Conservation (phyloP, 116 monocot species). For the Papilionanthe hybrid region DNA sequence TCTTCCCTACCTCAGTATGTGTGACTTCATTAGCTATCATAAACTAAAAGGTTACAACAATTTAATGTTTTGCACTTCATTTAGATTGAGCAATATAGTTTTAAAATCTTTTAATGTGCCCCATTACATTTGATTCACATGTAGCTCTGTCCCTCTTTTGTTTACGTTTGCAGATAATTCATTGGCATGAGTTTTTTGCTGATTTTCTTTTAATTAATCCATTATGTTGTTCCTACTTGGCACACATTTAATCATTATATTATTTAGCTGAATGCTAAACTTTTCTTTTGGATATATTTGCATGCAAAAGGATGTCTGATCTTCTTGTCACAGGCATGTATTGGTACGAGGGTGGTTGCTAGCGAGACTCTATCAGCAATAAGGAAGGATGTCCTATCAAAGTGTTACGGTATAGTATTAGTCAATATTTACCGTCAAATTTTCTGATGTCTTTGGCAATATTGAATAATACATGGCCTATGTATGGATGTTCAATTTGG, state of each 20-base stretch:
- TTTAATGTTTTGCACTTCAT: neutral
- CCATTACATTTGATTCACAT: slow-evolving; percentile 1
- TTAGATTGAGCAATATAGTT: neutral
- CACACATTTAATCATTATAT: neutral
- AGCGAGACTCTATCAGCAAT: slow-evolving; percentile 91
- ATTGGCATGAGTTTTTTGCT: neutral
- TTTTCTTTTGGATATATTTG: neutral
- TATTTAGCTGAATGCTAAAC: neutral
- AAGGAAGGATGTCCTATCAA: slow-evolving; percentile 92
- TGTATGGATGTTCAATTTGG: neutral
- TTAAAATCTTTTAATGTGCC: neutral
- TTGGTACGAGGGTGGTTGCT: slow-evolving; percentile 92
- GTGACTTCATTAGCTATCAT: too few relatives aligned
- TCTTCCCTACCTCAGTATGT: too few relatives aligned
- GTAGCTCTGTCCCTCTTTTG: neutral
- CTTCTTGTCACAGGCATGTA: slow-evolving; percentile 67
- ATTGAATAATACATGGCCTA: neutral
- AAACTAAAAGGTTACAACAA: neutral
- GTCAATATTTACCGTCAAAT: neutral
- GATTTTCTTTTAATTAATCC: neutral
- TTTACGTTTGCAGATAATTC: neutral
- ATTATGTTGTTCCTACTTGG: neutral
- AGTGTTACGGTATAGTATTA: slow-evolving; percentile 82
- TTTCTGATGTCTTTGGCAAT: neutral
- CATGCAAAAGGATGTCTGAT: slow-evolving; percentile 1